Base-by-base conservation (phyloP, 163 green algal genomes). In the Chloromonas sp. region DNA sequence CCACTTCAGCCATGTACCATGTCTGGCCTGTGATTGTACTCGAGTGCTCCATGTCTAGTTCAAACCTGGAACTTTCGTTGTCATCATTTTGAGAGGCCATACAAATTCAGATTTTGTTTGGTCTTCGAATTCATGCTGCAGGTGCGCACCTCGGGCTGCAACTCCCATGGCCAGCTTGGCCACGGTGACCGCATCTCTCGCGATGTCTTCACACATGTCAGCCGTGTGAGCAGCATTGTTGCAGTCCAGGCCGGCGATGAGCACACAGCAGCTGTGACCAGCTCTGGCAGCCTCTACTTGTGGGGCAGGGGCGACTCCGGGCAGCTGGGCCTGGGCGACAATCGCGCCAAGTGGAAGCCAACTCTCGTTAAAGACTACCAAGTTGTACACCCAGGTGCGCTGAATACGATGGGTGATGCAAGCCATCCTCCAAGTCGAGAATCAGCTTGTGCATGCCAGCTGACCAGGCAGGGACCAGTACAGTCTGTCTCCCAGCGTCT, bases 251-350 rank as follows among this genome's bases (percentile, higher is more conserved):
- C 90, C 13, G 94, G 94, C 1, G 91, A 95, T 76, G 89, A 93
- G 81, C 92, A 95, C 87, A 92, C 88, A 14, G 91, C 82, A 0
- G 95, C 93, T 2, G 88, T 98, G 0, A 87, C 88, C 57, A 14
- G 85, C 2, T 61, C 85, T 74, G 92, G 93, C 2, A 62, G 84
- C 8, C 81, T 98, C 15, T 97, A 92, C 84, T 62, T 94, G 61
- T 98, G 95, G 95, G 95, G 95, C 78, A 88, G 94, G 1, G 93
- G 94, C 8, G 95, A 97, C 87, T 92, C 88, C 82, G 92, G 93
- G 1, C 94, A 97, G 89, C 92, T 98, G 77, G 95, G 95, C n/a
- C 81, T 94, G 66, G 91, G 91, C 0, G 89, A 97, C 85, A 87
- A 92, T 71, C 87, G 88, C 14, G 89, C 78, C 82, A 90, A 88